phyloP scores from a whole-genome alignment of 1,284 basidiomycete genomes.

The Omphalotus olearius region DNA sequence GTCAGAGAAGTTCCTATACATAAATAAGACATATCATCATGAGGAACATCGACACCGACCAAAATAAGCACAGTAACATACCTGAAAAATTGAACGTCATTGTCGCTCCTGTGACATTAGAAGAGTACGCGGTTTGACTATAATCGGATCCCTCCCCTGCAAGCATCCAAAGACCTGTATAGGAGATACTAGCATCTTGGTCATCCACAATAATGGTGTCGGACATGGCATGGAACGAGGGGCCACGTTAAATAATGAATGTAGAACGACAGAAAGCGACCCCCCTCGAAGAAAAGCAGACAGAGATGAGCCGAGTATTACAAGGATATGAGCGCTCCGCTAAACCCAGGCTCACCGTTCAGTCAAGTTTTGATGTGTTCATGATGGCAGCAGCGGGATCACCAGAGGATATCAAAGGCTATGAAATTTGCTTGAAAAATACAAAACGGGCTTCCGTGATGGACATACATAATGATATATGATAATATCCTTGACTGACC shows the following conservation, averaged over 20 bases:
- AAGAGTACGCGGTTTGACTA: slow-evolving; percentile 18
- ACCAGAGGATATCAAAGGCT: too few species aligned
- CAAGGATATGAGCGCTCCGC: too few species aligned
- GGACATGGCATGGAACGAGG: slow-evolving; percentile 4
- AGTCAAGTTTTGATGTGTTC: too few species aligned
- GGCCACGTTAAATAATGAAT: too few species aligned
- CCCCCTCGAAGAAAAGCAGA: neutral
- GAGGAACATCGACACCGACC: neutral
- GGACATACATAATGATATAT: too few species aligned
- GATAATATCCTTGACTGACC: too few species aligned
- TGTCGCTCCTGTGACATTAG: slow-evolving; percentile 16
- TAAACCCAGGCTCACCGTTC: too few species aligned
- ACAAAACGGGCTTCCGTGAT: too few species aligned
- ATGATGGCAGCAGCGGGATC: too few species aligned
- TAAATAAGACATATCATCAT: neutral
- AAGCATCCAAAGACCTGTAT: slow-evolving; percentile 20
- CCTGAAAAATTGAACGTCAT: slow-evolving; percentile 22
- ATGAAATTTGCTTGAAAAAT: too few species aligned
- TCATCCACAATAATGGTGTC: slow-evolving; percentile 22
- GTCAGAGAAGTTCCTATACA: slow-evolving; percentile 19
- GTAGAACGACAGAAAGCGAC: neutral
- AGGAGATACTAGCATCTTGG: slow-evolving; percentile 19
- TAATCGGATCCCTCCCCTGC: slow-evolving; percentile 17
- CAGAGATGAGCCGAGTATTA: too few species aligned
- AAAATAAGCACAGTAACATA: slow-evolving; percentile 6